phyloP scores from a whole-genome alignment of 2,329 filamentous ascomycete species.

The Dactylellina cionopaga region DNA sequence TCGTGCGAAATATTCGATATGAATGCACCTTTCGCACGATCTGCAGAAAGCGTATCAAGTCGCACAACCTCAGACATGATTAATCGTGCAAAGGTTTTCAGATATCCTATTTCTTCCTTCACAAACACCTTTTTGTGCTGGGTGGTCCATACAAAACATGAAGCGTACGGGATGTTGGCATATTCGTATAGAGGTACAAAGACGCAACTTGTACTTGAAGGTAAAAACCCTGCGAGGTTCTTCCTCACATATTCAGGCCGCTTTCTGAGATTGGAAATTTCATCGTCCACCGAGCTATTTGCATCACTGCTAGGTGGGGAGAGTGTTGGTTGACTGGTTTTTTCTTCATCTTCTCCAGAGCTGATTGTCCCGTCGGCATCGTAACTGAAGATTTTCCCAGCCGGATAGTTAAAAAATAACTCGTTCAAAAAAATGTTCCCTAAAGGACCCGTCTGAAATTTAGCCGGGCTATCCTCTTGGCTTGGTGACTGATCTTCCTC shows the following conservation, averaged over 20 bases:
- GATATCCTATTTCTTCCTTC: conserved; percentile 65
- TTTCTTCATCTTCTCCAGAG: conserved; percentile 35
- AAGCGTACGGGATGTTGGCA: conserved; percentile 61
- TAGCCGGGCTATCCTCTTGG: neutral
- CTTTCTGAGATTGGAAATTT: conserved; percentile 16
- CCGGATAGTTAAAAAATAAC: conserved; percentile 21
- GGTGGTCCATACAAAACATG: conserved; percentile 66
- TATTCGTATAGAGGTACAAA: conserved; percentile 55
- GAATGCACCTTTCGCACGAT: conserved; percentile 69
- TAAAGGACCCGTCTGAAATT: conserved; percentile 12
- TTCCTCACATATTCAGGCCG: conserved; percentile 32
- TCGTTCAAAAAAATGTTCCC: conserved; percentile 31
- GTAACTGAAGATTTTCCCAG: conserved; percentile 42
- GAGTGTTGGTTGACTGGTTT: conserved; percentile 6
- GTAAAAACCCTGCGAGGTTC: conserved; percentile 53
- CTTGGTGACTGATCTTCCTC: too few species aligned
- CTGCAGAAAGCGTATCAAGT: conserved; percentile 63
- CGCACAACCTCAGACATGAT: conserved; percentile 69
- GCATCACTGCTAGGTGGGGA: conserved; percentile 31
- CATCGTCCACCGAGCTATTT: conserved; percentile 35
- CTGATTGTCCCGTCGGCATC: conserved; percentile 23
- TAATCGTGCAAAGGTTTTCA: conserved; percentile 66
- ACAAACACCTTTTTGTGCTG: conserved; percentile 63
- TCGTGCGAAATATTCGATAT: conserved; percentile 72
- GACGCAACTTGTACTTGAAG: conserved; percentile 53